phyloP scores from a whole-genome alignment of 1,139 yeast genomes.

The Nakaseomyces uthaithaninus region DNA sequence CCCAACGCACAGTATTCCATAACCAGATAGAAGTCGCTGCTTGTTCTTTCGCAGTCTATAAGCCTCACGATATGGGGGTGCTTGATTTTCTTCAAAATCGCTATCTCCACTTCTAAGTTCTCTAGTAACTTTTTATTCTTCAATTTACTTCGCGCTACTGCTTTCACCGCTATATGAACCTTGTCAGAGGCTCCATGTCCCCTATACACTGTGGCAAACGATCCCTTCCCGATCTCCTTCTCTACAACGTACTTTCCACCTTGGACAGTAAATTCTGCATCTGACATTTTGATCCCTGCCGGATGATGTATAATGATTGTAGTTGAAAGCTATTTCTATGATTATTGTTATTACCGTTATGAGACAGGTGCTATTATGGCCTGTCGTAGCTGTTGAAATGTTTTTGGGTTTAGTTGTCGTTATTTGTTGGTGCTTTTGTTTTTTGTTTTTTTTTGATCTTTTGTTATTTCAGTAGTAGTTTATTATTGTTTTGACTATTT shows the following conservation, averaged over 20 bases:
- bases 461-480: no score
- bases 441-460: no score
- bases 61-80: slow-evolving; percentile 91
- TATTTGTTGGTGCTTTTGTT: no score
- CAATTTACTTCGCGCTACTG: slow-evolving; percentile 74
- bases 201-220: slow-evolving; percentile 87
- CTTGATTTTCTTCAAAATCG: slow-evolving; percentile 73
- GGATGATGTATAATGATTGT: no score
- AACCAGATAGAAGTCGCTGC: slow-evolving; percentile 75
- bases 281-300: no score
- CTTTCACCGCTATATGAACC: slow-evolving; percentile 59
- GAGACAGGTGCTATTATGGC: no score
- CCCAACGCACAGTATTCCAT: slow-evolving; percentile 98
- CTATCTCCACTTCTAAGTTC: slow-evolving; percentile 83
- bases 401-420: no score
- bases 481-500: no score
- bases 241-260: slow-evolving; percentile 27
- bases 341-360: no score
- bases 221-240: slow-evolving; percentile 80
- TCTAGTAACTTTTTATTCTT: slow-evolving; percentile 80
- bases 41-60: slow-evolving; percentile 71
- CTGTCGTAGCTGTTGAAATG: no score
- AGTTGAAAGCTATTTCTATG: no score
- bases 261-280: slow-evolving; percentile 11
- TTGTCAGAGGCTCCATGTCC: slow-evolving; percentile 37